Evolutionary conservation across 192 early-diverging fungal genomes (phyloP).

Genomic region (Backusella macrospora): DNA sequence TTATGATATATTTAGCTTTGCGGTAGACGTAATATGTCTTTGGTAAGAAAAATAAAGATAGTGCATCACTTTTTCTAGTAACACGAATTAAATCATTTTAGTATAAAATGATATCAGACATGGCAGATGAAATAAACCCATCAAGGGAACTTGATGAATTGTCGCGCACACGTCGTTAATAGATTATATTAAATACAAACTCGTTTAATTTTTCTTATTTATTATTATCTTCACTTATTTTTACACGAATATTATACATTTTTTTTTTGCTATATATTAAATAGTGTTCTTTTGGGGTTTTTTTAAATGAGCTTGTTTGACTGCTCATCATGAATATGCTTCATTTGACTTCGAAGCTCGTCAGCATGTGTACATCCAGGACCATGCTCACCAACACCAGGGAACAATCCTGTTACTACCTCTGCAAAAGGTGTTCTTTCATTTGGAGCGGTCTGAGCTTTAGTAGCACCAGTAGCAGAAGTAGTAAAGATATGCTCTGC

Average conservation of each 20-base stretch:
- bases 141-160: not conserved
- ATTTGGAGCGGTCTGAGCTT: not conserved
- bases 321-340: slow-evolving; percentile 9
- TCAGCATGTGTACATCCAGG: slow-evolving; percentile 35
- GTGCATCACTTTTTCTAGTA: not conserved
- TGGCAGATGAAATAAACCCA: not conserved
- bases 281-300: not conserved
- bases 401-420: slow-evolving; percentile 34
- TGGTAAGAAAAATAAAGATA: not conserved
- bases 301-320: slow-evolving; percentile 12
- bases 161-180: not conserved
- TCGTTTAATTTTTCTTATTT: not conserved
- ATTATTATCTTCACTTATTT: not conserved
- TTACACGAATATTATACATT: not conserved
- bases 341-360: slow-evolving; percentile 30
- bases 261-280: not conserved
- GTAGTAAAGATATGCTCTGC: not conserved
- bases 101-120: not conserved
- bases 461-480: not conserved
- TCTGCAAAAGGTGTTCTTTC: slow-evolving; percentile 28
- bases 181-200: not conserved
- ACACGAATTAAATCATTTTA: not conserved
- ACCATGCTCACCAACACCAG: slow-evolving; percentile 16
- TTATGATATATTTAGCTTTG: not conserved
- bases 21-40: not conserved